phyloP scores from a whole-genome alignment of 1,284 basidiomycete genomes.

The Cutaneotrichosporon daszewskae region DNA sequence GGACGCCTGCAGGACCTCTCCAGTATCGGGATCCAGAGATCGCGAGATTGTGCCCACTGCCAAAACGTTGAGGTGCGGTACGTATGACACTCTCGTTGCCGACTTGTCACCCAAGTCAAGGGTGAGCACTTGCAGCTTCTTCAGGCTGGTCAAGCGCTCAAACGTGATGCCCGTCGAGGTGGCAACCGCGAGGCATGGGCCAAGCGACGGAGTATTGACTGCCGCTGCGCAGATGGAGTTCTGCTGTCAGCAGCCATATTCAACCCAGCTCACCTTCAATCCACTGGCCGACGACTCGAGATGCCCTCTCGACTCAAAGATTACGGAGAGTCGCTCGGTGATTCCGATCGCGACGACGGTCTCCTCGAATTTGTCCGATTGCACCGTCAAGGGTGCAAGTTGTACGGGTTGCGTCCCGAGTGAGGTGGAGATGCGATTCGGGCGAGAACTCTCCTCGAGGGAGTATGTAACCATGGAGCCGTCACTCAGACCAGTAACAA shows the following conservation, averaged over 20 bases:
- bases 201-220: conserved; percentile 53
- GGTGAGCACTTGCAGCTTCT: conserved; percentile 74
- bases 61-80: conserved; percentile 55
- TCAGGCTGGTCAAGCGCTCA: conserved; percentile 61
- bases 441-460: conserved; percentile 35
- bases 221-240: conserved; percentile 57
- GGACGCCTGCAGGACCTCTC: conserved; percentile 52
- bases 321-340: conserved; percentile 38
- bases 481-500: conserved; percentile 73
- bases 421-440: conserved; percentile 46
- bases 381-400: conserved; percentile 8
- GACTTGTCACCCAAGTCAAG: conserved; percentile 64
- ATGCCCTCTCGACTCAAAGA: conserved; percentile 61
- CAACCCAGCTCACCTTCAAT: conserved; percentile 55
- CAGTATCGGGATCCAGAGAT: conserved; percentile 56
- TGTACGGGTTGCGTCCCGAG: conserved; percentile 33
- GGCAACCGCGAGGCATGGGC: conserved; percentile 58
- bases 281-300: conserved; percentile 65
- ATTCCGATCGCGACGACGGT: conserved; percentile 31
- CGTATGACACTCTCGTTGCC: conserved; percentile 60
- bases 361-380: conserved; percentile 27
- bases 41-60: conserved; percentile 59
- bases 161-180: conserved; percentile 58
- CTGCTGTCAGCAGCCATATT: conserved; percentile 45
- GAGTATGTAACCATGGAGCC: conserved; percentile 65